Evolutionary conservation across 345 rosid genomes (phyloP).

Genomic region (Orychophragmus violaceus): DNA sequence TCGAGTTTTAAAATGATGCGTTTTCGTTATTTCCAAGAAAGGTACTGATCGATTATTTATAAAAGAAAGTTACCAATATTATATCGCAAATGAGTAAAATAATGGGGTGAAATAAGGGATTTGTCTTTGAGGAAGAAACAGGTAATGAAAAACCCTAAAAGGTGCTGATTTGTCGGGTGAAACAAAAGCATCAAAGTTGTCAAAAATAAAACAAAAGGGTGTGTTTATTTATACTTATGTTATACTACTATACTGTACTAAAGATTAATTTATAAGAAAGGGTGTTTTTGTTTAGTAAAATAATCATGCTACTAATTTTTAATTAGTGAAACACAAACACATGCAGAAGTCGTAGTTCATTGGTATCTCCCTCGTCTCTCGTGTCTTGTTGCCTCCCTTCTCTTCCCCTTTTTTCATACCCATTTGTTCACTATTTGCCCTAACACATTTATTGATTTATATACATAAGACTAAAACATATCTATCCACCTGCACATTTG

Average conservation of each 20-base stretch:
- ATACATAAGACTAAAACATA: not conserved
- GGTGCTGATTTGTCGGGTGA: slow-evolving; percentile 38
- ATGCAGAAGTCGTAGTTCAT: slow-evolving; percentile 13
- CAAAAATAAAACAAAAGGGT: slow-evolving; percentile 33
- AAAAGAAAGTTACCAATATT: not conserved
- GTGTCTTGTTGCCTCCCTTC: slow-evolving; percentile 26
- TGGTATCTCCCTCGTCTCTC: slow-evolving; percentile 31
- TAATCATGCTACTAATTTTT: not conserved
- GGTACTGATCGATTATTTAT: slow-evolving; percentile 17
- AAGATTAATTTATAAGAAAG: not conserved
- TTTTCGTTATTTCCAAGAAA: slow-evolving; percentile 29
- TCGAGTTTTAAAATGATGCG: slow-evolving; percentile 31
- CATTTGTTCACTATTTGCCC: slow-evolving; percentile 28
- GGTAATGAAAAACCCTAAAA: slow-evolving; percentile 38
- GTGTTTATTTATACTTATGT: slow-evolving; percentile 33
- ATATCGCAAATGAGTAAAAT: slow-evolving; percentile 6
- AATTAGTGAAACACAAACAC: slow-evolving; percentile 7
- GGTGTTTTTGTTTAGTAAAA: not conserved
- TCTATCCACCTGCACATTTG: not conserved
- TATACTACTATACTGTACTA: not conserved
- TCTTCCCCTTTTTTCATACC: slow-evolving; percentile 19
- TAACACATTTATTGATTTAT: slow-evolving; percentile 21
- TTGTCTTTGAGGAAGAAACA: slow-evolving; percentile 36
- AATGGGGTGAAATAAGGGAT: slow-evolving; percentile 24
- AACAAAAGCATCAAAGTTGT: slow-evolving; percentile 38